Evolutionary conservation across 164 flowering plant species (phyloP), one percentile per base, ranked within the genome.

Genomic region (Macadamia integrifolia): DNA sequence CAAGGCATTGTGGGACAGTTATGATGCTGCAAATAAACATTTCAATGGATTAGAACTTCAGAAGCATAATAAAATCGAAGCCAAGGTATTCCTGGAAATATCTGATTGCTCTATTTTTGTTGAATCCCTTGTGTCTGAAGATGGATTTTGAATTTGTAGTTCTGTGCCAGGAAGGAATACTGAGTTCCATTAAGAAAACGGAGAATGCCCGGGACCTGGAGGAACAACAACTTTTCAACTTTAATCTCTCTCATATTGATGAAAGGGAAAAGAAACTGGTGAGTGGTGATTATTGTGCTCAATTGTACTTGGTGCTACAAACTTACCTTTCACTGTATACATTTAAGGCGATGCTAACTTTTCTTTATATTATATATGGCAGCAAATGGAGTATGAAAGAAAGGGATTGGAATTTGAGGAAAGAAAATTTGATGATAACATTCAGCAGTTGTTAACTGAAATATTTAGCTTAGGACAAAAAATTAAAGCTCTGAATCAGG

Each of bases 241-340:
- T 81, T 58, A 73, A 90, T 73, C 70, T 90, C 65, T 69, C 85
- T 42, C 84, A 68, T 50, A 76, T 94, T 66, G 97, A 94, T 77
- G 95, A 88, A 78, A 85, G 80, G 79, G 98, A 90, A 72, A 88
- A 79, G 65, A 80, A 73, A 31, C 64, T 87, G 94, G 98, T 93
- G 75, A 31, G 62, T 87, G 94, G 98, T 93, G 75, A 76, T 78
- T 40, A 15, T 57, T 18, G 42, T 61, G 53, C 28, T 52, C 46
- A 23, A 53, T 23, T 42, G 32, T 76, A 75, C 52, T 71, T 71
- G 14, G 42, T 10, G 56, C 64, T 30, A 40, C 18, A 29, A 29
- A 43, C 58, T 62, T 70, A 49, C 40, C 40, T 12, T 66, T 50
- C 17, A 10, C 1, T 55, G 66, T 0, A 35, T 52, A 58, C 15